These are phyloP conservation scores for Flueggea neowawraea DNA, from an alignment of 441 rosid genomes.

Conservation along the genomic window DNA sequence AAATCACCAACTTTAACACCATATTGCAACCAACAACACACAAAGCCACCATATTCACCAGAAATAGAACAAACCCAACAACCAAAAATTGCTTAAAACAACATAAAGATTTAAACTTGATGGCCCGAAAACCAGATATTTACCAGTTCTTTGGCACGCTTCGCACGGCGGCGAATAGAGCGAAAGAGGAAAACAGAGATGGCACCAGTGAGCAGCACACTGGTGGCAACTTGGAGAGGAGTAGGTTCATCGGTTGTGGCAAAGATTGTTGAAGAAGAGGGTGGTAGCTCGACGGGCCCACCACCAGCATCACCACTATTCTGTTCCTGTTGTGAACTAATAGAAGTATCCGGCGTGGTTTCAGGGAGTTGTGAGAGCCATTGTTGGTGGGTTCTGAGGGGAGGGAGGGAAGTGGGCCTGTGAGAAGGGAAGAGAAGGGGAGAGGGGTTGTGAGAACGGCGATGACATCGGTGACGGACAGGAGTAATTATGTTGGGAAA, in stretches of 20 bases:
- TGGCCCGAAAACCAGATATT: no score
- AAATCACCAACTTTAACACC: no score
- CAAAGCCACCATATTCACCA: no score
- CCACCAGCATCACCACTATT: constrained; percentile 44
- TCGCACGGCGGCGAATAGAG: constrained; percentile 73
- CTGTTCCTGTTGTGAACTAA: constrained; percentile 17
- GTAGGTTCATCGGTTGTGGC: constrained; percentile 72
- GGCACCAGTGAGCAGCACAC: constrained; percentile 85
- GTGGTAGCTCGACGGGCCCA: constrained; percentile 63
- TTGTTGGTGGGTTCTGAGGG: constrained; percentile 20
- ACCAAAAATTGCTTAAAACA: no score
- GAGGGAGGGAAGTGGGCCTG: constrained; percentile 14
- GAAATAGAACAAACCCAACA: no score
- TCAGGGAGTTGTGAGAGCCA: constrained; percentile 21
- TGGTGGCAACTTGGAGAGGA: constrained; percentile 66
- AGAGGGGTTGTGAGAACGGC: constrained; percentile 33
- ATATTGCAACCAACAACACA: no score
- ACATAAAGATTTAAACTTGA: background rate
- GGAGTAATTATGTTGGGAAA: no score
- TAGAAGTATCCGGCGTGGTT: constrained; percentile 20
- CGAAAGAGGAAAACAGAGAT: constrained; percentile 84
- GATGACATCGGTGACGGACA: constrained; percentile 7
- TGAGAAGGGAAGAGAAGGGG: constrained; percentile 18
- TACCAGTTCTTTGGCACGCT: constrained; percentile 71
- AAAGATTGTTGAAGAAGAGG: constrained; percentile 48